Percentiles rank a stretch among this genome's conserved stretches.
These are phyloP conservation scores for Penicillium coprophilum DNA, from an alignment of 495 filamentous ascomycete species.

Conservation along the genomic window DNA sequence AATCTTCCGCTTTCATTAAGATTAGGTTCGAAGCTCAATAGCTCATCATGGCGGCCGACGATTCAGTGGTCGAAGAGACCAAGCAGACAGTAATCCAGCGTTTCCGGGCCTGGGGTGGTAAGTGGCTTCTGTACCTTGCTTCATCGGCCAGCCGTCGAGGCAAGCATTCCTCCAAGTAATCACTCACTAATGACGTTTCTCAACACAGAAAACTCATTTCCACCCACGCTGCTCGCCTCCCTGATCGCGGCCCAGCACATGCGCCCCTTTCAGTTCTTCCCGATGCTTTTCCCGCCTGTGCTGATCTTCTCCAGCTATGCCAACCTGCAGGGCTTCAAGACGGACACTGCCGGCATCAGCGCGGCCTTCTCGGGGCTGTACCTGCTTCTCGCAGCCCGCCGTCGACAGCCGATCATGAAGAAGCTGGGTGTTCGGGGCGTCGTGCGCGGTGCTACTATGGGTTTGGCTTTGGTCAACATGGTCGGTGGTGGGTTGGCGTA, in stretches of 20 bases:
- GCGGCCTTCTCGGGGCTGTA: constrained; percentile 89
- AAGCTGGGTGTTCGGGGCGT: constrained; percentile 68
- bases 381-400: constrained; percentile 68
- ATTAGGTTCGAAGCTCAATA: constrained; percentile 4
- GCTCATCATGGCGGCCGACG: constrained; percentile 24
- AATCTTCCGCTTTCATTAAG: constrained; percentile 1
- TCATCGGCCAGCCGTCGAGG: neutral
- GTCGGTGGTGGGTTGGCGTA: constrained; percentile 71
- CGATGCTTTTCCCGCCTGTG: constrained; percentile 78
- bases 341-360: constrained; percentile 78
- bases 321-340: constrained; percentile 73
- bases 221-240: constrained; percentile 74
- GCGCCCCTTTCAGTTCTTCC: constrained; percentile 71
- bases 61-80: constrained; percentile 40
- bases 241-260: constrained; percentile 75
- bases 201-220: constrained; percentile 69
- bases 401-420: constrained; percentile 56
- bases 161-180: neutral
- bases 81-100: constrained; percentile 52
- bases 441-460: constrained; percentile 70
- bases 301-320: constrained; percentile 87
- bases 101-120: constrained; percentile 72
- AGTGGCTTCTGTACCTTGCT: constrained; percentile 24
- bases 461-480: constrained; percentile 66
- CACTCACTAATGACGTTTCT: constrained; percentile 7